phyloP scores from a whole-genome alignment of 129 eudicot species.

The Tagetes patula region DNA sequence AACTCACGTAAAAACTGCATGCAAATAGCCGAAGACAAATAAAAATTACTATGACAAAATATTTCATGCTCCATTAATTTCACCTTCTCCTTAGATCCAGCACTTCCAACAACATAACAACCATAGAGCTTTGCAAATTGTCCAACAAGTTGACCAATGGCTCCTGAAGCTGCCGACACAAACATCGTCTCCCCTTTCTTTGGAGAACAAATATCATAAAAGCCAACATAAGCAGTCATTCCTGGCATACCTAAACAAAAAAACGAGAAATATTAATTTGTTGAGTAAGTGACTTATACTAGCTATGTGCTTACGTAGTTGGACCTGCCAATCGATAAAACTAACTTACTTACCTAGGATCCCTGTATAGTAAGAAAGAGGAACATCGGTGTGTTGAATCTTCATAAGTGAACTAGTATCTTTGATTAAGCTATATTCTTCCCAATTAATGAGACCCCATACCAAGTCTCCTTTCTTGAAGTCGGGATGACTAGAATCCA shows the following conservation, averaged over 20 bases:
- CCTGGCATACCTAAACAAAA: slow-evolving; percentile 13
- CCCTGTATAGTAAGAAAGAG: slow-evolving; percentile 1
- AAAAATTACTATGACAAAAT: background rate
- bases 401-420: background rate
- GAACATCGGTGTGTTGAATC: slow-evolving; percentile 9
- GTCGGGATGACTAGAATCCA: background rate
- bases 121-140: slow-evolving; percentile 6
- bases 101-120: slow-evolving; percentile 19
- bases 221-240: slow-evolving; percentile 9
- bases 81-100: slow-evolving; percentile 17
- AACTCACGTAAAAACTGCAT: background rate
- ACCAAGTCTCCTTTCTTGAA: slow-evolving; percentile 13
- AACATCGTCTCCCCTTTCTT: slow-evolving; percentile 3
- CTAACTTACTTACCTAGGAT: slow-evolving; percentile 1
- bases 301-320: no score
- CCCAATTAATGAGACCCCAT: background rate
- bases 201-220: background rate
- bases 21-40: background rate
- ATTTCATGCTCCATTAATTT: background rate
- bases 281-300: background rate
- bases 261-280: background rate
- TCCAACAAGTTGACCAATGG: slow-evolving; percentile 8
- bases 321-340: background rate
- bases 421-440: slow-evolving; percentile 17
- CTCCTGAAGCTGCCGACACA: slow-evolving; percentile 8